Evolutionary conservation across 345 rosid species (phyloP).

Genomic region (Hibiscus syriacus): DNA sequence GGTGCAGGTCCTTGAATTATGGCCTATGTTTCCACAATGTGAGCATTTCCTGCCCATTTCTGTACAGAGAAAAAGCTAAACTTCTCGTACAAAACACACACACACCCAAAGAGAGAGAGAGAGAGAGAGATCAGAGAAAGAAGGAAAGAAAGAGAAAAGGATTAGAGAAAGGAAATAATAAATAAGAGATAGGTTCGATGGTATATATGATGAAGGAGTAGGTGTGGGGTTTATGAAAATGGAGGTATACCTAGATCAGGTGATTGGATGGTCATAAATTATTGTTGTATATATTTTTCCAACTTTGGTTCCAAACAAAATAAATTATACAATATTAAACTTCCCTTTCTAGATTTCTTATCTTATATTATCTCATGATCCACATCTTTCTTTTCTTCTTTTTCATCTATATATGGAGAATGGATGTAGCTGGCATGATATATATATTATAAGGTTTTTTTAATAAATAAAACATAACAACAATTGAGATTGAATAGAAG

Average conservation of each 20-base stretch:
- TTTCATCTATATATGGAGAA: background rate
- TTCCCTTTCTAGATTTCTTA: constrained; percentile 5
- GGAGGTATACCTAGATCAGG: constrained; percentile 38
- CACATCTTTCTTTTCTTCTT: background rate
- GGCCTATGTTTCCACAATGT: constrained; percentile 58
- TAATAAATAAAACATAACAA: too few relatives aligned
- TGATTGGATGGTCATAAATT: constrained; percentile 47
- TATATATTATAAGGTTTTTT: too few relatives aligned
- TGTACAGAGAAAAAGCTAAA: constrained; percentile 15
- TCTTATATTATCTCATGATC: constrained; percentile 2
- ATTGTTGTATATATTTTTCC: constrained; percentile 22
- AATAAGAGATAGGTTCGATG: constrained; percentile 25
- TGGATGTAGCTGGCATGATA: too few relatives aligned
- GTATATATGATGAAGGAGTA: constrained; percentile 20
- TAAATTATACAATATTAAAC: background rate
- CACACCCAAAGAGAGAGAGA: constrained; percentile 5
- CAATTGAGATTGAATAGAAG: too few relatives aligned
- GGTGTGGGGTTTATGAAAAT: constrained; percentile 34
- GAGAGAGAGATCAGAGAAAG: constrained; percentile 5
- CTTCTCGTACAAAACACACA: constrained; percentile 8
- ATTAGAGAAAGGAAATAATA: background rate
- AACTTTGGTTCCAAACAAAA: constrained; percentile 20
- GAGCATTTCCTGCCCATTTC: constrained; percentile 71
- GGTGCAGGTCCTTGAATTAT: constrained; percentile 57
- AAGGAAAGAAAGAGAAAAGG: background rate